These are phyloP conservation scores for Triticum urartu DNA, from an alignment of 176 grass and related monocot genomes.

Conservation along the genomic window DNA sequence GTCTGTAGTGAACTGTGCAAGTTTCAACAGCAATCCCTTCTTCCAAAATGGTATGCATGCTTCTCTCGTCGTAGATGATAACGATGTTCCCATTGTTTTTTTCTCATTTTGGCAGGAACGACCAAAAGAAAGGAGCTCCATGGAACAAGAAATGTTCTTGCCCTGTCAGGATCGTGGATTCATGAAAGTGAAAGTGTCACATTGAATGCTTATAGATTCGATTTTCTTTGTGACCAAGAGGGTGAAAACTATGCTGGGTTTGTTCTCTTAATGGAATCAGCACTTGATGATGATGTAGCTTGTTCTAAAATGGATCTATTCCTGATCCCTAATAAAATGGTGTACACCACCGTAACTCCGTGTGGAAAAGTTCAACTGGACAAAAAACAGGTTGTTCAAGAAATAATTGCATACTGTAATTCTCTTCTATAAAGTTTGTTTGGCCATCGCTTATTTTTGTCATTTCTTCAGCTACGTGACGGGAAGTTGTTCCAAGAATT, in stretches of 20 bases:
- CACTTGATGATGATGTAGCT: slow-evolving; percentile 82
- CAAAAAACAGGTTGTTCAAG: slow-evolving; percentile 69
- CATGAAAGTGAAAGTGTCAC: slow-evolving; percentile 46
- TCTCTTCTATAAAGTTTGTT: slow-evolving; percentile 22
- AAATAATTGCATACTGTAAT: slow-evolving; percentile 20
- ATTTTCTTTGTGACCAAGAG: slow-evolving; percentile 72
- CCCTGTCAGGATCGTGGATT: slow-evolving; percentile 76
- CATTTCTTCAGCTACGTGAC: slow-evolving; percentile 60
- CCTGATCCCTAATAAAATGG: slow-evolving; percentile 74
- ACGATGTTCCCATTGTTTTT: neutral
- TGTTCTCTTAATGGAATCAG: slow-evolving; percentile 72
- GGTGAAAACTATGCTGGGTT: slow-evolving; percentile 70
- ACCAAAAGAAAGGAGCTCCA: slow-evolving; percentile 93
- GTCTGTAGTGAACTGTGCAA: slow-evolving; percentile 13
- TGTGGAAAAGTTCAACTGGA: slow-evolving; percentile 68
- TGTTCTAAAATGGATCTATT: slow-evolving; percentile 69
- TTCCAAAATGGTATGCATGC: neutral
- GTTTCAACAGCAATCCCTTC: neutral
- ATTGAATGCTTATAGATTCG: slow-evolving; percentile 69
- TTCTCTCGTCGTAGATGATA: slow-evolving; percentile 15
- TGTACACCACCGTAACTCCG: slow-evolving; percentile 63
- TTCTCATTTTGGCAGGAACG: slow-evolving; percentile 57
- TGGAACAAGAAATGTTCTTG: slow-evolving; percentile 43
- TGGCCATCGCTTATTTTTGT: slow-evolving; percentile 21
- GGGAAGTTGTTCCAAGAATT: slow-evolving; percentile 88